phyloP scores from a whole-genome alignment of 1,284 basidiomycete species.

The Malassezia sympodialis region DNA sequence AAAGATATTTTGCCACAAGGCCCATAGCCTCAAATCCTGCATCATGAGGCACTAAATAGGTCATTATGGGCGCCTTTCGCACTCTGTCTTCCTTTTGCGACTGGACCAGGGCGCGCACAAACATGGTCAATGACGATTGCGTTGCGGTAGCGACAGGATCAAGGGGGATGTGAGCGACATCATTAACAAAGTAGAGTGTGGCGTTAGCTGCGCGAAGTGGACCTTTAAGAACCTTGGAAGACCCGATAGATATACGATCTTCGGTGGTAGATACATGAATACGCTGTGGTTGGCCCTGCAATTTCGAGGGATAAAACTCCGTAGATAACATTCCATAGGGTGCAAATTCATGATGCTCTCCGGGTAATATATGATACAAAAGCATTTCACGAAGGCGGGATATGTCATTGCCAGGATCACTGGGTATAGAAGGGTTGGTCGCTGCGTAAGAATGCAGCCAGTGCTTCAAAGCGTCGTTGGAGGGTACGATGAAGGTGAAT shows the following conservation, averaged over 20 bases:
- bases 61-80: constrained; percentile 57
- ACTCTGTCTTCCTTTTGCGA: constrained; percentile 29
- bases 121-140: constrained; percentile 56
- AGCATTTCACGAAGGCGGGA: constrained; percentile 23
- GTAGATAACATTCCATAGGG: constrained; percentile 32
- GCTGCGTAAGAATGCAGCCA: constrained; percentile 13
- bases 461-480: constrained; percentile 65
- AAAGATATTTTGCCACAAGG: constrained; percentile 75
- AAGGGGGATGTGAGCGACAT: constrained; percentile 67
- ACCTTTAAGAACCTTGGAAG: constrained; percentile 67
- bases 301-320: constrained; percentile 19
- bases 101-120: constrained; percentile 60
- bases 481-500: constrained; percentile 61
- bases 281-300: constrained; percentile 40
- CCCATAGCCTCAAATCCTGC: constrained; percentile 76
- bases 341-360: constrained; percentile 20
- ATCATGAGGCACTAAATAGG: constrained; percentile 80
- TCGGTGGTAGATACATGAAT: constrained; percentile 31
- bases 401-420: not conserved
- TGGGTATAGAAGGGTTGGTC: not conserved
- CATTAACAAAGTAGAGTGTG: constrained; percentile 79
- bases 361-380: constrained; percentile 40
- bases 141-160: constrained; percentile 73
- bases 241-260: constrained; percentile 64
- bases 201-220: constrained; percentile 63